Evolutionary conservation across 164 flowering plant genomes (phyloP), one percentile per base, ranked within the genome.

Genomic region (Hamamelis virginiana): DNA sequence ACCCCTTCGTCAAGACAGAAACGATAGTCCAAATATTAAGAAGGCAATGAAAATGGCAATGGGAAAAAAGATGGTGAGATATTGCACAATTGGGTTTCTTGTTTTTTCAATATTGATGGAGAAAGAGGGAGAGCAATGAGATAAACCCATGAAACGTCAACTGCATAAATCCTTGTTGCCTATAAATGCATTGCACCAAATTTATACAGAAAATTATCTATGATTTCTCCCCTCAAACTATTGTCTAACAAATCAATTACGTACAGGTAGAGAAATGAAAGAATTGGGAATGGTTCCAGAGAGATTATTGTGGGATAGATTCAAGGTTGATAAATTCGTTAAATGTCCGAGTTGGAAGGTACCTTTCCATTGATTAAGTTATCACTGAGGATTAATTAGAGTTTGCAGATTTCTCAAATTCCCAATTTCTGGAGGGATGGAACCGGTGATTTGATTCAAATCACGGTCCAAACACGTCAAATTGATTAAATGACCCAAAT

Each of bases 301-400:
- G 22, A 64, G 38, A 15, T 47, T 43, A 46, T 46, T 46, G 55
- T 64, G 38, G n/a, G 66, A 64, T 25, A 47, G 66, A 15, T 64
- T 43, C 55, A 64, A 46, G 18, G 1, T n/a, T n/a, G n/a, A n/a
- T n/a, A n/a, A n/a, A n/a, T n/a, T 1, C 47, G 4, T 5, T 46
- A 3, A 64, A 5, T 15, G 23, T 13, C 16, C 13, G 55, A 46
- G 38, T 13, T 25, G 15, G 51, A 13, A 22, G 66, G 66, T 64
- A 47, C 23, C 15, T 15, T 9, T 64, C 66, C 66, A 16, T 10
- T 19, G 11, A 60, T 38, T 60, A 33, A 13, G 47, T 60, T 60
- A 33, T 38, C 12, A n/a, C 46, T 33, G 19, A 60, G 64, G 46
- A n/a, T n/a, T n/a, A n/a, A n/a, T n/a, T n/a, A n/a, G n/a, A n/a